Evolutionary conservation across 108 stramenopile species (phyloP).

Genomic region (Fragilariopsis cylindrus): DNA sequence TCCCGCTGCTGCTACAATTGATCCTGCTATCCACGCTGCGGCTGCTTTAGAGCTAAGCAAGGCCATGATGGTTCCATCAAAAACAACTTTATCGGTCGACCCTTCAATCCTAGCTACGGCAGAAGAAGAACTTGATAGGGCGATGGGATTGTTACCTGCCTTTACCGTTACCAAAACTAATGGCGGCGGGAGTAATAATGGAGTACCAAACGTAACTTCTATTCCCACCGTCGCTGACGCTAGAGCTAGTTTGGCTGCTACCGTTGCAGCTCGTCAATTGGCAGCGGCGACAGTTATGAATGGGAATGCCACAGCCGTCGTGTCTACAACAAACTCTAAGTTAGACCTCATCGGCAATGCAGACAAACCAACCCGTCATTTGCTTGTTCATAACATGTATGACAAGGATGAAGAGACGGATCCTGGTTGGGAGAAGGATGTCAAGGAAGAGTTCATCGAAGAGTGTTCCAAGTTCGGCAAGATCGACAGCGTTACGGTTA

Average conservation of each 20-base stretch:
- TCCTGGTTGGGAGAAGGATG: slow-evolving; percentile 86
- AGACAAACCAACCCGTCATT: slow-evolving; percentile 32
- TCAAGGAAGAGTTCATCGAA: slow-evolving; percentile 86
- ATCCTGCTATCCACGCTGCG: too few species aligned
- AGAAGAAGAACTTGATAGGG: slow-evolving; percentile 10
- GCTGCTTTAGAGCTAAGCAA: too few species aligned
- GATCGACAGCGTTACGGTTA: slow-evolving; percentile 63
- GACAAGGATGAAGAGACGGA: slow-evolving; percentile 92
- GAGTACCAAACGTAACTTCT: slow-evolving; percentile 16
- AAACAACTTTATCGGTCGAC: background rate
- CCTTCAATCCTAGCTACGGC: background rate
- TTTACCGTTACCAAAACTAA: slow-evolving; percentile 34
- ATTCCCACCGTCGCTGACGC: slow-evolving; percentile 41
- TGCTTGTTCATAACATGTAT: slow-evolving; percentile 94
- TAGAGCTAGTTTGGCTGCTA: slow-evolving; percentile 28
- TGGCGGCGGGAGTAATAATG: slow-evolving; percentile 35
- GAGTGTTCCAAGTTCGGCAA: slow-evolving; percentile 91
- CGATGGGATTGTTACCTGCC: slow-evolving; percentile 25
- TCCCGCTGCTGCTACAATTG: too few species aligned
- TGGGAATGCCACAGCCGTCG: slow-evolving; percentile 3
- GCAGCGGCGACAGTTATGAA: slow-evolving; percentile 23
- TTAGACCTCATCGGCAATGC: slow-evolving; percentile 23
- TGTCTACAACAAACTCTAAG: background rate
- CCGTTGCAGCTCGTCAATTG: slow-evolving; percentile 17
- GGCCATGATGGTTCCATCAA: too few species aligned